Conservation (phyloP, 768 basidiomycete species). For the Agaricus blazei region DNA sequence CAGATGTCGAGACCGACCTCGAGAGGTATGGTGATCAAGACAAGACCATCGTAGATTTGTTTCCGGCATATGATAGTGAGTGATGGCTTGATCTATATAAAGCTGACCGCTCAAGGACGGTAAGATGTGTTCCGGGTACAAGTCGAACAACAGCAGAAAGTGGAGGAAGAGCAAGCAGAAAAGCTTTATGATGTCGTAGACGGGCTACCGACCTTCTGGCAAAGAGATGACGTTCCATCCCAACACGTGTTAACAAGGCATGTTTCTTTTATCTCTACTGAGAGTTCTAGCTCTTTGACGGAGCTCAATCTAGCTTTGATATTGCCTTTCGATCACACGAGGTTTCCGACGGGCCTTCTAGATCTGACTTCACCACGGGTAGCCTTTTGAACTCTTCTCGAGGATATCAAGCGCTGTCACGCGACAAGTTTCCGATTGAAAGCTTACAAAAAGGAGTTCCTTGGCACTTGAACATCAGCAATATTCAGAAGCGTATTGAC, state of each 20-base stretch:
- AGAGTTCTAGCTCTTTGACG: not conserved
- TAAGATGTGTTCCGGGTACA: constrained; percentile 36
- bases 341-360: constrained; percentile 35
- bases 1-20: constrained; percentile 25
- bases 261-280: constrained; percentile 11
- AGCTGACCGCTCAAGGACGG: not conserved
- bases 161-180: constrained; percentile 31
- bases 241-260: constrained; percentile 64
- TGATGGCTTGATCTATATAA: constrained; percentile 1
- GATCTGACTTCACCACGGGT: constrained; percentile 57
- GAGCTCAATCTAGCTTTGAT: constrained; percentile 46
- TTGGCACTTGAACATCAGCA: constrained; percentile 51
- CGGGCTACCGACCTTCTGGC: constrained; percentile 52
- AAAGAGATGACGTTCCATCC: constrained; percentile 37
- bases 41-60: constrained; percentile 43
- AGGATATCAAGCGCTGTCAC: constrained; percentile 47
- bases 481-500: constrained; percentile 39
- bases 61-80: constrained; percentile 52
- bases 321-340: constrained; percentile 50
- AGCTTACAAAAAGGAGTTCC: constrained; percentile 33
- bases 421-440: constrained; percentile 39
- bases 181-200: constrained; percentile 46
- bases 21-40: constrained; percentile 43
- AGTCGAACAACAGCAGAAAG: constrained; percentile 18
- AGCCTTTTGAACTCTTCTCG: constrained; percentile 44